Evolutionary conservation across 306 rosid genomes (phyloP).

Genomic region (Vicia villosa): DNA sequence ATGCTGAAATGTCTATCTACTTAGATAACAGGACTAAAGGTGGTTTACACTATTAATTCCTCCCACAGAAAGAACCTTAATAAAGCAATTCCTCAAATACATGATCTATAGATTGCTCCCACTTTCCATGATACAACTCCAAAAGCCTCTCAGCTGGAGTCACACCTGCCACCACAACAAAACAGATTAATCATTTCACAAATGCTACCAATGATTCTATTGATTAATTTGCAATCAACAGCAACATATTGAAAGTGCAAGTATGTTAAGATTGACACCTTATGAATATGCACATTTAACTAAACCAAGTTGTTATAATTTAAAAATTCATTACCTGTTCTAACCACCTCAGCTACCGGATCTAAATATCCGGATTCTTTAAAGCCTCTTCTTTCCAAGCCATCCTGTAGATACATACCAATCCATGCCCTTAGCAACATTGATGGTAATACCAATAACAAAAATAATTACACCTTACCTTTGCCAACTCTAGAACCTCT

Average conservation of each 20-base stretch:
- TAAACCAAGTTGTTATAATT: background rate
- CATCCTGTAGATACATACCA: slow-evolving; percentile 75
- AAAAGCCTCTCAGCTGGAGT: slow-evolving; percentile 93
- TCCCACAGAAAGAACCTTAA: slow-evolving; percentile 53
- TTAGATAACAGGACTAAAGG: slow-evolving; percentile 26
- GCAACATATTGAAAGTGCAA: background rate
- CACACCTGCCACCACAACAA: slow-evolving; percentile 57
- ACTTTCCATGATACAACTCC: slow-evolving; percentile 78
- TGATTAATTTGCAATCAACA: background rate
- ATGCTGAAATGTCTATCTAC: no score
- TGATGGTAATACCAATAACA: slow-evolving; percentile 24
- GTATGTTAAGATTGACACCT: background rate
- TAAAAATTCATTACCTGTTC: slow-evolving; percentile 61
- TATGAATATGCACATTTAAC: slow-evolving; percentile 1
- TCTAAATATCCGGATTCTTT: slow-evolving; percentile 91
- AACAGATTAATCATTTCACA: slow-evolving; percentile 8
- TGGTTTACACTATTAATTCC: slow-evolving; percentile 38
- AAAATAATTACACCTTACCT: slow-evolving; percentile 48
- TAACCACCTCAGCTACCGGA: slow-evolving; percentile 87
- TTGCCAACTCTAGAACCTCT: slow-evolving; percentile 82
- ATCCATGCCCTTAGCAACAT: slow-evolving; percentile 33
- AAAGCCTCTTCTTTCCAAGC: slow-evolving; percentile 92
- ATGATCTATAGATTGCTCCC: slow-evolving; percentile 83
- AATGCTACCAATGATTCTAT: background rate
- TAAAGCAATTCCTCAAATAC: slow-evolving; percentile 91